Evolutionary conservation across 768 basidiomycete genomes (phyloP), one percentile per base, ranked within the genome.

Genomic region (Exidia glandulosa): DNA sequence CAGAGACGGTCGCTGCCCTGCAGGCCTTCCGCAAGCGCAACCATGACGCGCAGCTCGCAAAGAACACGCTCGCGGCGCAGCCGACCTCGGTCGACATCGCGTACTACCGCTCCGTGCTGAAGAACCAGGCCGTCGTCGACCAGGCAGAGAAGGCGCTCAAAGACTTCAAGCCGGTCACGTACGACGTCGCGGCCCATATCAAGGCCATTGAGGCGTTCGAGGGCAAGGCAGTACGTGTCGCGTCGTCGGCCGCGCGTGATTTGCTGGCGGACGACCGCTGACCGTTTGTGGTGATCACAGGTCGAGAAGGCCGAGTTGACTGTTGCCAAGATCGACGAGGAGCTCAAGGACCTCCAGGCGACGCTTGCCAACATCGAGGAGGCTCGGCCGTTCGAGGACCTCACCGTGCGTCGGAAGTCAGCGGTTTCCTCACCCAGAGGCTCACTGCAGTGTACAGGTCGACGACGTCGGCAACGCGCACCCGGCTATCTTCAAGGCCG

Each of bases 151-250:
- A 92, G 76, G 72, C 87, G 57, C 72, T 96, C 67, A 85, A 79
- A 62, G 83, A 83, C 33, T 98, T 96, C 81, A 96, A 95, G 76
- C 91, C 96, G 34, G 86, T 92, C 57, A 88, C 90, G 2, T 97
- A 97, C 74, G 95, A 99, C 70, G 88, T 94, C 61, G 76, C 74
- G 66, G 79, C 89, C 58, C 90, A 94, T 73, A 71, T 96, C 74
- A 95, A 93, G 76, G 93, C 91, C 50, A 96, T 99, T 67, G 93
- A 95, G 71, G 86, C 91, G 56, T 99, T 99, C 73, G 91, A 98
- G 81, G 80, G 83, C 62, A 96, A 94, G 76, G 96, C 96, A 63
- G 95, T 97, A 66, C 66, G 87, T 79, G 2, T n/a, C n/a, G n/a
- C n/a, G n/a, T n/a, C n/a, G n/a, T n/a, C n/a, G n/a, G 7, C 60